Evolutionary conservation across 306 rosid genomes (phyloP).

Genomic region (Albizia julibrissin): DNA sequence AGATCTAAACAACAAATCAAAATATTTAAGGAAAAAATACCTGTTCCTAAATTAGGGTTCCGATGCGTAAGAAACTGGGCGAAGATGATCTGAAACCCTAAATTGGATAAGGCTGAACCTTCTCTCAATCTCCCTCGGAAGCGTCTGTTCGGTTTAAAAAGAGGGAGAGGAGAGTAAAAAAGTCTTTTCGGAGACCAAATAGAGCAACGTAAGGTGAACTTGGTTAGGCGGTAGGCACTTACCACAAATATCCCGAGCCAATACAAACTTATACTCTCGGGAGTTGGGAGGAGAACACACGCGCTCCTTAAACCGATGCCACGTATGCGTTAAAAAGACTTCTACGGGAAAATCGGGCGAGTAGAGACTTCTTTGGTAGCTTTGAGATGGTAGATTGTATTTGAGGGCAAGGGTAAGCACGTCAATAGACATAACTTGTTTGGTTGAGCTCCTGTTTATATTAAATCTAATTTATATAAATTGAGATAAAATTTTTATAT

Average conservation of each 20-base stretch:
- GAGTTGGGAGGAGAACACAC: background rate
- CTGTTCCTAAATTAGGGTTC: conserved; percentile 55
- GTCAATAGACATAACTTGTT: background rate
- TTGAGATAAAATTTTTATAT: no score
- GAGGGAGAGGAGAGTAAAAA: background rate
- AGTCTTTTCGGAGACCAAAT: background rate
- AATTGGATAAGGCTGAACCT: conserved; percentile 41
- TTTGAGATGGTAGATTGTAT: background rate
- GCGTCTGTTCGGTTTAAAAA: background rate
- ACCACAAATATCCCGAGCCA: background rate
- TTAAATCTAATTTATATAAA: no score
- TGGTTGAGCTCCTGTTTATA: no score
- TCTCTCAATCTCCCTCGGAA: conserved; percentile 21
- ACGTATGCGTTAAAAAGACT: background rate
- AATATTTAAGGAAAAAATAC: conserved; percentile 12
- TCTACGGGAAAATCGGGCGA: background rate
- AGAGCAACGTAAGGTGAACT: background rate
- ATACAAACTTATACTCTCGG: background rate
- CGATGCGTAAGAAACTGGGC: conserved; percentile 1
- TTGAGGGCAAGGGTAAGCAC: background rate
- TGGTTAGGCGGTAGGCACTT: background rate
- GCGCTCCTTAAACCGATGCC: background rate
- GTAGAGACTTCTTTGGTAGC: background rate
- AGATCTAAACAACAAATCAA: background rate
- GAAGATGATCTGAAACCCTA: conserved; percentile 29